Conservation (phyloP, 2,329 filamentous ascomycete species). For the Penicillium glabrum region DNA sequence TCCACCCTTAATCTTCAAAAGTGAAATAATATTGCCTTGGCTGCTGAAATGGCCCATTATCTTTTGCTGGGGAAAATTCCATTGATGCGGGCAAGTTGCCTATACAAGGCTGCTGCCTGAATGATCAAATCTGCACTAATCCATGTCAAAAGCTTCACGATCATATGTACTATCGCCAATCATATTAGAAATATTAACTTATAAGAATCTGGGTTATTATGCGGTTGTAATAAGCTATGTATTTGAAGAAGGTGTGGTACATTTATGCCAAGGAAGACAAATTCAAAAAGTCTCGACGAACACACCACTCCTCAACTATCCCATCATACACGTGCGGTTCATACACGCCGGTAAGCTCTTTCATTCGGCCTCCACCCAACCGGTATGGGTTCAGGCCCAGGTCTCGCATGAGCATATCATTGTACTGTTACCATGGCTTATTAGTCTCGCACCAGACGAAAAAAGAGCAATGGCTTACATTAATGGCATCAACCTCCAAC, state of each 20-base stretch:
- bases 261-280: not conserved
- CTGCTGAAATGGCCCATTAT: too few relatives aligned
- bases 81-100: too few relatives aligned
- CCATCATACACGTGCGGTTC: constrained; percentile 22
- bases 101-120: too few relatives aligned
- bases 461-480: constrained; percentile 7
- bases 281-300: not conserved
- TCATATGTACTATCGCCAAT: too few relatives aligned
- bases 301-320: constrained; percentile 27
- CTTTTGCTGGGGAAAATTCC: too few relatives aligned
- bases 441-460: not conserved
- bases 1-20: too few relatives aligned
- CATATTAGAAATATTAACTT: too few relatives aligned
- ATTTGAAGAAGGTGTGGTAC: not conserved
- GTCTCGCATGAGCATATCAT: constrained; percentile 25
- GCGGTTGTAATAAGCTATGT: too few relatives aligned
- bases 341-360: constrained; percentile 24
- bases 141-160: too few relatives aligned
- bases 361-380: constrained; percentile 16
- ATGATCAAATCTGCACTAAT: too few relatives aligned
- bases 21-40: too few relatives aligned
- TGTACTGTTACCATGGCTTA: constrained; percentile 13
- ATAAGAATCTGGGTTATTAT: too few relatives aligned
- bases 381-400: constrained; percentile 25
- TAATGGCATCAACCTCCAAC: constrained; percentile 22